Evolutionary conservation across 1,139 yeast species (phyloP).

Genomic region (Entelexis paramagnoliae): DNA sequence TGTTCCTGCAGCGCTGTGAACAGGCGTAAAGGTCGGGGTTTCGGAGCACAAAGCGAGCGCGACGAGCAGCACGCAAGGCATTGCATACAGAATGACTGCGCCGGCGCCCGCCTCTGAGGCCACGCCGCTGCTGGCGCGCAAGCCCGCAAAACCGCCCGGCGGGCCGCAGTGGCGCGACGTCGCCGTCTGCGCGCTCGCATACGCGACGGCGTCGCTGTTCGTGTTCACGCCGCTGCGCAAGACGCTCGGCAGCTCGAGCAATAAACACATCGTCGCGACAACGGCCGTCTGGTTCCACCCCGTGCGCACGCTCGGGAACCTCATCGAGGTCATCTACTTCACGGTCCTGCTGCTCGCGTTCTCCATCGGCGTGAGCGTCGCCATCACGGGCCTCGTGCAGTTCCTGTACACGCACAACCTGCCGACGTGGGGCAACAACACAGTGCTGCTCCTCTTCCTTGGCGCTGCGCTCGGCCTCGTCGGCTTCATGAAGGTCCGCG

Average conservation of each 20-base stretch:
- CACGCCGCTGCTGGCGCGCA: neutral
- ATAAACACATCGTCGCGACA: conserved; percentile 74
- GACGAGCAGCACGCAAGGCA: no score
- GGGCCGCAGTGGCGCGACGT: conserved; percentile 25
- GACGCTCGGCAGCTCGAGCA: conserved; percentile 55
- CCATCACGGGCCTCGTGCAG: conserved; percentile 36
- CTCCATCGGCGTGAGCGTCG: conserved; percentile 42
- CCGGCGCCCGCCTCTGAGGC: neutral
- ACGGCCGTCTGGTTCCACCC: conserved; percentile 82
- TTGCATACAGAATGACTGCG: no score
- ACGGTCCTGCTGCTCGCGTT: conserved; percentile 42
- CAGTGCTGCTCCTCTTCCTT: conserved; percentile 46
- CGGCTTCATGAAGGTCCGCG: conserved; percentile 59
- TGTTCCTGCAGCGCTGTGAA: neutral
- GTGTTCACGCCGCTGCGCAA: conserved; percentile 57
- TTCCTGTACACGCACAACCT: neutral
- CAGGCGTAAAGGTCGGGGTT: no score
- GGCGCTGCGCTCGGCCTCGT: conserved; percentile 53
- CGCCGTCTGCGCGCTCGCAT: conserved; percentile 60
- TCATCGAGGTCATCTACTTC: conserved; percentile 62
- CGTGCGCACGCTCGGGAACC: conserved; percentile 65
- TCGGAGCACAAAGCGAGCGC: no score
- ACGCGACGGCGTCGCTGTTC: conserved; percentile 59
- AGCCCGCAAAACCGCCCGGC: neutral
- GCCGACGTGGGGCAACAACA: conserved; percentile 31